phyloP scores from a whole-genome alignment of 306 rosid species.

The Clitoria ternatea region DNA sequence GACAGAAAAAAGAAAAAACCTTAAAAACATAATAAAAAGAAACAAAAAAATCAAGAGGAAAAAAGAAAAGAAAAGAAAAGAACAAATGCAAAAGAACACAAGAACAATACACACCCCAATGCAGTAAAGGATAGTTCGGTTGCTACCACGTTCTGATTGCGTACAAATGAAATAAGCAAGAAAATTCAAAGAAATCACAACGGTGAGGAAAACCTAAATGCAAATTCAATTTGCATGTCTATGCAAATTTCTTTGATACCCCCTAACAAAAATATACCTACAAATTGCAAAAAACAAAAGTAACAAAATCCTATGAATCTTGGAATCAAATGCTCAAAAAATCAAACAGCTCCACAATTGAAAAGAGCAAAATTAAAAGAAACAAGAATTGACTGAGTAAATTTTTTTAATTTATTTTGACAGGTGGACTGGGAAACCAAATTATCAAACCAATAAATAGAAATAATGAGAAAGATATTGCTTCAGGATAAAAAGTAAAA shows the following conservation, averaged over 20 bases:
- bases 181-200: slow-evolving; percentile 29
- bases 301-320: slow-evolving; percentile 22
- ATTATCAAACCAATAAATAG: slow-evolving; percentile 17
- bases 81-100: slow-evolving; percentile 21
- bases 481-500: background rate
- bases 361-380: slow-evolving; percentile 11
- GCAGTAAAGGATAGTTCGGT: slow-evolving; percentile 31
- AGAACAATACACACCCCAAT: slow-evolving; percentile 39
- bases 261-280: slow-evolving; percentile 22
- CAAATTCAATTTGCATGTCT: slow-evolving; percentile 38
- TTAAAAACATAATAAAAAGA: background rate
- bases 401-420: slow-evolving; percentile 23
- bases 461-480: slow-evolving; percentile 28
- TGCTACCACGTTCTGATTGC: slow-evolving; percentile 39
- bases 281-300: slow-evolving; percentile 31
- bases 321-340: slow-evolving; percentile 34
- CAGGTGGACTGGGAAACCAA: slow-evolving; percentile 26
- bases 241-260: slow-evolving; percentile 27
- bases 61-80: background rate
- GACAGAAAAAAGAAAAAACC: slow-evolving; percentile 24
- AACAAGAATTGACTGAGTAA: slow-evolving; percentile 54
- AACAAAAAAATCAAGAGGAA: background rate
- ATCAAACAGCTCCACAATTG: slow-evolving; percentile 5
- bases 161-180: slow-evolving; percentile 30
- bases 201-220: slow-evolving; percentile 29